Evolutionary conservation across 2,329 filamentous ascomycete genomes (phyloP), one percentile per base, ranked within the genome.

Genomic region (Penicillium freii): DNA sequence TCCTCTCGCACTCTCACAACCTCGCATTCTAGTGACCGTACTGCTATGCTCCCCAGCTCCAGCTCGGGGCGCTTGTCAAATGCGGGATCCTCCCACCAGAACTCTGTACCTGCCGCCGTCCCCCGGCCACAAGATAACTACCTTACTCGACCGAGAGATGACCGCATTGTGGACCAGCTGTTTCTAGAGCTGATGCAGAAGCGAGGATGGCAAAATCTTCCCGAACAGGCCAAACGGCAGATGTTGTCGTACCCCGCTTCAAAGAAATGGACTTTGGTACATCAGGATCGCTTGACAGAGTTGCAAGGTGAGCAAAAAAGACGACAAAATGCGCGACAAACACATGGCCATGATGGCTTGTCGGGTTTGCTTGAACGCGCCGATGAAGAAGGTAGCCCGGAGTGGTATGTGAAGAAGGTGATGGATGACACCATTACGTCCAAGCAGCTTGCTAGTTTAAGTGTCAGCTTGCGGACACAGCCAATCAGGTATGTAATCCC

Each of bases 211-310:
- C 94, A 96, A 78, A 95, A 95, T 75, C 80, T 99, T 63, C 94
- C 94, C 5, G 94, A 99, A 71, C 91, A 96, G 78, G 94, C 94
- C 31, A 86, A 89, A 66, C 84, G 93, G 60, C 94, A 97, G 79
- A 97, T 99, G 93, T 85, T 94, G 77, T 92, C 92, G 38, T 97
- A 99, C 73, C 91, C 92, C 15, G 85, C 94, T 9, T 85, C 87
- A 63, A 97, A 97, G 81, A 99, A 97, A 77, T 99, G 94, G 94
- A 97, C 92, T 1, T 80, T 99, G 58, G 89, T 99, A 51, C 89
- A 97, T 73, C 93, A 99, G 76, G 94, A 99, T 77, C 88, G 91
- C 61, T 81, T 99, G 66, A 91, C 91, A 7, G 93, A 97, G 75
- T 90, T 88, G 83, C 92, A 97, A 79, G 91, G 92, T 42, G 93